Conservation (phyloP, 768 basidiomycete species). For the Leccinum variicolor region DNA sequence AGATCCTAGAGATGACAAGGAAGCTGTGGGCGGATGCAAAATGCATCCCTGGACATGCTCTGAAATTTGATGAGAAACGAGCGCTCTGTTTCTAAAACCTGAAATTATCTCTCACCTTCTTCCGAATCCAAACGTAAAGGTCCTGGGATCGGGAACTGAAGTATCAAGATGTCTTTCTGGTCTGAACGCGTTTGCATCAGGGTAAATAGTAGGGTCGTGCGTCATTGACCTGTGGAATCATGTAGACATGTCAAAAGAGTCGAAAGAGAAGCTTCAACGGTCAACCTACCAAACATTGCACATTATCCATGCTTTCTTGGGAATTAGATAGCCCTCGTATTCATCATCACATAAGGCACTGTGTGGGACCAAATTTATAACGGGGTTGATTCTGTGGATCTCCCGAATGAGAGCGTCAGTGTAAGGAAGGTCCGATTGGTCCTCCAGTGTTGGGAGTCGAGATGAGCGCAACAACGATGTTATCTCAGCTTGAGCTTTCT, state of each 20-base stretch:
- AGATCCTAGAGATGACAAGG: slow-evolving; percentile 18
- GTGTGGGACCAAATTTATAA: slow-evolving; percentile 19
- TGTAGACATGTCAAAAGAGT: neutral
- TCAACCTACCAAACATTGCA: slow-evolving; percentile 13
- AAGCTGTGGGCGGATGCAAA: slow-evolving; percentile 21
- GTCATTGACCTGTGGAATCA: slow-evolving; percentile 28
- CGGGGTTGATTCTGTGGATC: slow-evolving; percentile 16
- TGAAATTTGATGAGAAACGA: neutral
- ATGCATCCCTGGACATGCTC: slow-evolving; percentile 16
- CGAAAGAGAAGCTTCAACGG: neutral
- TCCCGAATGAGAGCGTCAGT: slow-evolving; percentile 24
- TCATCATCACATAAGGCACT: slow-evolving; percentile 4
- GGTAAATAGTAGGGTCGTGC: slow-evolving; percentile 29
- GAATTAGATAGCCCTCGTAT: slow-evolving; percentile 11
- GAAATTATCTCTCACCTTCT: slow-evolving; percentile 6
- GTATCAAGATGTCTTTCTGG: slow-evolving; percentile 25
- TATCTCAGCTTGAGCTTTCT: slow-evolving; percentile 25
- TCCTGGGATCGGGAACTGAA: slow-evolving; percentile 16
- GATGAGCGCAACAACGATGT: slow-evolving; percentile 17
- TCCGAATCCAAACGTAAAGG: slow-evolving; percentile 20
- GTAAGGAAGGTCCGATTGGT: slow-evolving; percentile 26
- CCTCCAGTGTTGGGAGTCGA: slow-evolving; percentile 24
- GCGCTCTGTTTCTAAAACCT: neutral
- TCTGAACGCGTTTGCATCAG: slow-evolving; percentile 27
- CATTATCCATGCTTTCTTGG: slow-evolving; percentile 12